Percentiles rank a stretch among this genome's conserved stretches.
These are phyloP conservation scores for Sistotremastrum suecicum DNA, from an alignment of 768 basidiomycete genomes.

Conservation along the genomic window DNA sequence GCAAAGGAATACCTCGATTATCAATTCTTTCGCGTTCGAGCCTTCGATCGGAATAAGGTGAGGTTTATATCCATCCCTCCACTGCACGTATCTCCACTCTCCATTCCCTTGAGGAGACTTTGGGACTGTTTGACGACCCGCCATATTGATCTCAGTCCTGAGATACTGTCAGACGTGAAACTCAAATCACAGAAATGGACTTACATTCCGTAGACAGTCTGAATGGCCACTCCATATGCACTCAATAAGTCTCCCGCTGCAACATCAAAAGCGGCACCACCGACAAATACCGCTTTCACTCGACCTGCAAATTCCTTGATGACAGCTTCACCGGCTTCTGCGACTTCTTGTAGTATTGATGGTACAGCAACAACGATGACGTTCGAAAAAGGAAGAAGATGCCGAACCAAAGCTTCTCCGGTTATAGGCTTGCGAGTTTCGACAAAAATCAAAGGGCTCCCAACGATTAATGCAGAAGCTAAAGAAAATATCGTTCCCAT, in stretches of 20 bases:
- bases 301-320: not conserved
- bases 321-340: too few species aligned
- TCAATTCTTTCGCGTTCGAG: constrained; percentile 6
- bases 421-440: too few species aligned
- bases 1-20: constrained; percentile 9
- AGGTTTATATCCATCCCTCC: constrained; percentile 1
- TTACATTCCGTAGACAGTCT: constrained; percentile 5
- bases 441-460: too few species aligned
- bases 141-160: constrained; percentile 3
- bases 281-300: constrained; percentile 4
- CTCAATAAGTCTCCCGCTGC: constrained; percentile 4
- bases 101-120: not conserved
- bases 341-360: too few species aligned
- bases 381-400: too few species aligned
- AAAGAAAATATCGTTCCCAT: too few species aligned
- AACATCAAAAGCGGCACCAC: constrained; percentile 8
- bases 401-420: too few species aligned
- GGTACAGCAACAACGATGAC: too few species aligned
- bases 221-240: constrained; percentile 1
- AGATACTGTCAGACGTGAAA: too few species aligned
- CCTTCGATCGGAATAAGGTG: constrained; percentile 4
- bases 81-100: constrained; percentile 6
- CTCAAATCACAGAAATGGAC: not conserved
- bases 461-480: too few species aligned
- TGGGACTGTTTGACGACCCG: constrained; percentile 1